phyloP scores from a whole-genome alignment of 2,329 filamentous ascomycete genomes.

The Chrysoporthe puriensis region DNA sequence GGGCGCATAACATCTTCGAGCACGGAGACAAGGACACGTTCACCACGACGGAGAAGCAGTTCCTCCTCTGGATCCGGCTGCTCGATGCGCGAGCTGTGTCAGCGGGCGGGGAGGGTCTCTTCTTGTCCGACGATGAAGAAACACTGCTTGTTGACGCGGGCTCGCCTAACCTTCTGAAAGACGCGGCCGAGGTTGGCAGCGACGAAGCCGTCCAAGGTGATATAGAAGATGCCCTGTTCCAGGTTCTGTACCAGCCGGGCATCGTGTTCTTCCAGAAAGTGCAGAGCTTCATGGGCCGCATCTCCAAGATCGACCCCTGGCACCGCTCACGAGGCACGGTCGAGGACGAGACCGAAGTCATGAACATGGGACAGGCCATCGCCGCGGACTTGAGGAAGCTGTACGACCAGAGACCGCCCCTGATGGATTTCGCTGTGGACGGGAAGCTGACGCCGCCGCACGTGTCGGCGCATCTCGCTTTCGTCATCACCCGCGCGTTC shows the following conservation, averaged over 20 bases:
- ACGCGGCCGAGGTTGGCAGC: constrained; percentile 32
- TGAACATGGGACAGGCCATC: constrained; percentile 56
- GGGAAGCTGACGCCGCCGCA: constrained; percentile 53
- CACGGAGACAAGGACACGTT: constrained; percentile 44
- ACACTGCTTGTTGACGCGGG: constrained; percentile 49
- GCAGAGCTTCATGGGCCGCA: constrained; percentile 60
- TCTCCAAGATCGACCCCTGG: constrained; percentile 60
- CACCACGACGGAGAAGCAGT: constrained; percentile 47
- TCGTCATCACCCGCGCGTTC: constrained; percentile 56
- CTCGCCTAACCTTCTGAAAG: constrained; percentile 43
- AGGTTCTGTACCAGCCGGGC: constrained; percentile 58
- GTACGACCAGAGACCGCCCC: constrained; percentile 53
- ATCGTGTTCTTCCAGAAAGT: constrained; percentile 62
- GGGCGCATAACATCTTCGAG: constrained; percentile 53
- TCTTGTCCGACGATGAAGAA: constrained; percentile 54
- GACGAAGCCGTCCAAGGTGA: constrained; percentile 38
- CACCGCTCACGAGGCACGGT: constrained; percentile 59
- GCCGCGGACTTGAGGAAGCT: constrained; percentile 53
- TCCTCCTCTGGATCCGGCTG: constrained; percentile 59
- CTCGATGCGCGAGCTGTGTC: constrained; percentile 59
- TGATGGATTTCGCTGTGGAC: constrained; percentile 60
- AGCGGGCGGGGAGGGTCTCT: constrained; percentile 58
- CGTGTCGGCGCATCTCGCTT: constrained; percentile 52
- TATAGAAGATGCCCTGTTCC: constrained; percentile 56
- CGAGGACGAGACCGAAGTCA: constrained; percentile 61